phyloP scores from a whole-genome alignment of 2,329 filamentous ascomycete genomes.

The Pestalotiopsis sp. region DNA sequence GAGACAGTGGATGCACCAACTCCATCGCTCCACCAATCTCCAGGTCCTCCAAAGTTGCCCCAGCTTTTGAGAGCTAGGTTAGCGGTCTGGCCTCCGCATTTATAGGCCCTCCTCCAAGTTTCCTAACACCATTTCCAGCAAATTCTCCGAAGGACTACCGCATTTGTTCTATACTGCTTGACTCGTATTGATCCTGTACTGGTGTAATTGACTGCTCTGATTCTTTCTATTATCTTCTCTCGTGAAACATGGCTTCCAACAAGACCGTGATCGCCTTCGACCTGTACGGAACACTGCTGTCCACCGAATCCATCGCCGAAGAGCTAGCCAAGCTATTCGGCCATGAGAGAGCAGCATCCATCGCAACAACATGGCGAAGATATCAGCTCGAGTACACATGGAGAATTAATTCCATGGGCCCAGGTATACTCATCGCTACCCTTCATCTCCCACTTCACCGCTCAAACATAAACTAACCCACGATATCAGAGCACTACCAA shows the following conservation, averaged over 20 bases:
- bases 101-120: background rate
- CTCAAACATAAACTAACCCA: conserved; percentile 12
- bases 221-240: background rate
- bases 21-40: background rate
- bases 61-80: background rate
- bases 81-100: background rate
- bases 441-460: background rate
- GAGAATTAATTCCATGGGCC: conserved; percentile 75
- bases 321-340: conserved; percentile 61
- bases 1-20: background rate
- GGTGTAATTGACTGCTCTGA: background rate
- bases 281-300: conserved; percentile 74
- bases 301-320: conserved; percentile 67
- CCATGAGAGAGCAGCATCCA: conserved; percentile 53
- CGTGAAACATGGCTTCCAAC: conserved; percentile 17
- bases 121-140: no score
- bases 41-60: background rate
- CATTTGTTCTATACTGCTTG: background rate
- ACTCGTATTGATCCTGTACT: background rate
- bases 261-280: conserved; percentile 67
- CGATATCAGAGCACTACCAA: conserved; percentile 63
- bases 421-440: conserved; percentile 21
- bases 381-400: conserved; percentile 80
- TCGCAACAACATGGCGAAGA: conserved; percentile 65
- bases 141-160: no score